Evolutionary conservation across 257 asterid species (phyloP), one percentile per base, ranked within the genome.

Genomic region (Gynochthodes officinalis): DNA sequence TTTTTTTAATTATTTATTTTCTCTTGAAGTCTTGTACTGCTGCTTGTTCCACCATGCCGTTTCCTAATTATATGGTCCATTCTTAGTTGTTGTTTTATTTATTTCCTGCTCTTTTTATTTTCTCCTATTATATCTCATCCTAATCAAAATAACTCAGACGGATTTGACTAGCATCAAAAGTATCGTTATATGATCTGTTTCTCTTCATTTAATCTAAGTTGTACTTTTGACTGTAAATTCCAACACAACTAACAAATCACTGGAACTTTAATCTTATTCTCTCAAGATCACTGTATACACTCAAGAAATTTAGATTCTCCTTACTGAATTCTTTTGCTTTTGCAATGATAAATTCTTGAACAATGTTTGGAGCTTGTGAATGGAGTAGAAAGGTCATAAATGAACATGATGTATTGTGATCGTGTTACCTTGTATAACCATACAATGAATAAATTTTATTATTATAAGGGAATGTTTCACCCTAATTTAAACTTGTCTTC

Each of bases 401-500:
- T 44, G 32, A 54, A 43, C 40, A 30, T 28, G 7, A 48, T 59
- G 28, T 53, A 0, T 23, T 16, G n/a, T n/a, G 43, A 73, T 54
- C 40, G 13, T 44, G 37, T 73, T 15, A 30, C 46, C 60, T 46
- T 3, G 75, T 55, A 19, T 50, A 10, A 4, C 4, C 61, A 25
- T 14, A 8, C 28, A 10, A 32, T 25, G 19, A 18, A 57, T 52
- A 48, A 35, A 18, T 64, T 33, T 25, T 42, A 28, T n/a, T 19
- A 1, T 7, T 43, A 15, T 21, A 13, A 18, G 11, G 10, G 2
- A 4, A 23, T 35, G 16, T 61, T n/a, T 75, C 15, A 39, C 9
- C n/a, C 44, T 49, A 39, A 61, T 35, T 21, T 50, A 40, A 65
- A 48, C 49, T 76, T 67, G 57, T 68, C 72, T 81, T 78, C 66